Base-by-base conservation (phyloP, 2,329 filamentous ascomycete species). In the Arachnomyces sp. region DNA sequence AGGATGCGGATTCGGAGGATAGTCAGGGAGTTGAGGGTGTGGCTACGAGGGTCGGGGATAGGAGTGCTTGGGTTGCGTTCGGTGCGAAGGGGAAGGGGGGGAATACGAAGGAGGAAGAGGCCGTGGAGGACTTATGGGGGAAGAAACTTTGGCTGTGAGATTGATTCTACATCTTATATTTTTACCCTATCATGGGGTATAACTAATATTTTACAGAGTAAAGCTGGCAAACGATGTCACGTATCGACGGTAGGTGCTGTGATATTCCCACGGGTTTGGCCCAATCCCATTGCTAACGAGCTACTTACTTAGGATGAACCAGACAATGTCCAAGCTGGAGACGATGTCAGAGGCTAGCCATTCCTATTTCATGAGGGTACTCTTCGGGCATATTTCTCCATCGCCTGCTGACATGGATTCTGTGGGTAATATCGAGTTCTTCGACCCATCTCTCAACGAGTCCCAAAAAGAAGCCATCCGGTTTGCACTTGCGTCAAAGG, bases 401-500 rank as follows among this genome's bases (percentile, higher is more conserved):
- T 67, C 73, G 2, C 66, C 69, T 14, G 57, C 64, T 6, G 70
- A 76, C 40, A 56, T 72, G 20, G 59, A 68, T 15, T 60, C 61
- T 1, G 50, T 64, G 2, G 64, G 63, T 29, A 56, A 68, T 2
- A 50, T 79, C 3, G 63, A 72, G 25, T 80, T 77, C 61, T 59
- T 67, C 7, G 74, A 80, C 52, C 63, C 72, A 2, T 68, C 63
- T 1, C 57, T 82, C 13, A 81, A 82, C 39, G 68, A 74, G 38
- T 79, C 74, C 11, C 78, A 82, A 49, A 73, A 77, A 51, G 73
- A 79, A 46, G 77, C 77, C 1, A 73, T 82, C 44, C 66, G 77
- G n/a, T 98, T 96, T 56, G 88, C 90, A 0, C 67, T 98, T 39
- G 82, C 81, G 5, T 83, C 84, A 1, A 73, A 73, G 39, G 88